Evolutionary conservation across 2,329 filamentous ascomycete genomes (phyloP).

Genomic region (Sclerotinia sclerotiorum): DNA sequence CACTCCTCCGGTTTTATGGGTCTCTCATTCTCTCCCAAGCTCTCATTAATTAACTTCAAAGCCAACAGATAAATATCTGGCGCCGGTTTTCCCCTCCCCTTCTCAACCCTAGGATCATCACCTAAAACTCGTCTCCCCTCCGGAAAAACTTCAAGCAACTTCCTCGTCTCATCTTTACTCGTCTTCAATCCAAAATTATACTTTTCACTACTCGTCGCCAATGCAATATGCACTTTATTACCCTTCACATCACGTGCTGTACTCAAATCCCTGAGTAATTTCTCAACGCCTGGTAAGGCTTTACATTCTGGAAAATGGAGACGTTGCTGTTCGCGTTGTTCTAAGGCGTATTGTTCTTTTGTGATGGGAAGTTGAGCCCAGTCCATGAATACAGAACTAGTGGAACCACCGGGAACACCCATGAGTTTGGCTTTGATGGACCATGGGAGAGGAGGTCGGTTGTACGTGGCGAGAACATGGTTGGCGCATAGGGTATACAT

Average conservation of each 20-base stretch:
- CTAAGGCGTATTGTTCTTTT: slow-evolving; percentile 61
- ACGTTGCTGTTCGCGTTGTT: slow-evolving; percentile 64
- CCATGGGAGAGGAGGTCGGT: slow-evolving; percentile 79
- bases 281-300: slow-evolving; percentile 74
- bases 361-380: slow-evolving; percentile 87
- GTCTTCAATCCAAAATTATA: slow-evolving; percentile 22
- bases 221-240: background rate
- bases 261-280: slow-evolving; percentile 62
- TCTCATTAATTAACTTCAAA: slow-evolving; percentile 77
- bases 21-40: slow-evolving; percentile 60
- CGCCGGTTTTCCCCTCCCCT: slow-evolving; percentile 83
- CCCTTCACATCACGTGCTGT: slow-evolving; percentile 26
- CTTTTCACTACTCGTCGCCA: slow-evolving; percentile 5
- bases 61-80: slow-evolving; percentile 94
- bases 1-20: slow-evolving; percentile 80
- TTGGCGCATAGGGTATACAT: slow-evolving; percentile 86
- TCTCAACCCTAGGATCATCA: slow-evolving; percentile 75
- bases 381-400: slow-evolving; percentile 64
- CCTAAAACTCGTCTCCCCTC: slow-evolving; percentile 78
- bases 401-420: slow-evolving; percentile 40
- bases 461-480: slow-evolving; percentile 72
- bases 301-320: slow-evolving; percentile 71
- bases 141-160: slow-evolving; percentile 67
- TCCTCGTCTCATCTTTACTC: slow-evolving; percentile 42
- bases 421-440: slow-evolving; percentile 81